Percentiles rank a stretch among this genome's conserved stretches.
These are phyloP conservation scores for Dianthus caryophyllus DNA, from an alignment of 148 eudicot species.

Conservation along the genomic window DNA sequence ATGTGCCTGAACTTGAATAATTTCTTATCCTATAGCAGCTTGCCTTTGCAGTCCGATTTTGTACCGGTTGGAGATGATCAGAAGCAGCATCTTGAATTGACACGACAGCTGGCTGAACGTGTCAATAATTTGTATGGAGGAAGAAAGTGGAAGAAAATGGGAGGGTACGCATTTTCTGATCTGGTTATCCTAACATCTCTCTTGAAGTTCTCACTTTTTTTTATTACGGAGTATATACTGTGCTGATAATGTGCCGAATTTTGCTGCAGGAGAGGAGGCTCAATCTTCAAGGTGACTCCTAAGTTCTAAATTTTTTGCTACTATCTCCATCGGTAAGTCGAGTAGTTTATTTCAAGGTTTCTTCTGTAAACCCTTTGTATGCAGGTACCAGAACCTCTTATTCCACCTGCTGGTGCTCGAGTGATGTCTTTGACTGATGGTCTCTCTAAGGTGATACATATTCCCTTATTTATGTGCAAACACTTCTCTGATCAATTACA, in stretches of 20 bases:
- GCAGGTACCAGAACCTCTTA: conserved; percentile 96
- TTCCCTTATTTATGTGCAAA: conserved; percentile 1
- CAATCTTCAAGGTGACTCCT: conserved; percentile 73
- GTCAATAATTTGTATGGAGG: conserved; percentile 90
- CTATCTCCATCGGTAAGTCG: conserved; percentile 6
- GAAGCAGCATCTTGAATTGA: conserved; percentile 95
- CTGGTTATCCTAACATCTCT: conserved; percentile 9
- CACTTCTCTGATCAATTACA: not conserved
- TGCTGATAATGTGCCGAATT: conserved; percentile 10
- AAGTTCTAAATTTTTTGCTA: not conserved
- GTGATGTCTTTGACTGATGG: conserved; percentile 99
- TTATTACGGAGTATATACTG: conserved; percentile 19
- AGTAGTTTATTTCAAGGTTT: conserved; percentile 10
- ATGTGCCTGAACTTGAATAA: conserved; percentile 50
- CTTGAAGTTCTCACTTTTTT: conserved; percentile 8
- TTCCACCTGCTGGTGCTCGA: conserved; percentile 96
- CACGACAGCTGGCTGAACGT: conserved; percentile 90
- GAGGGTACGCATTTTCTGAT: conserved; percentile 61
- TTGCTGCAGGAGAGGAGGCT: conserved; percentile 77
- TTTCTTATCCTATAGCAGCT: conserved; percentile 51
- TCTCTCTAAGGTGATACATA: conserved; percentile 61
- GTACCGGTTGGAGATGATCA: conserved; percentile 99
- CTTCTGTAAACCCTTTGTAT: conserved; percentile 13
- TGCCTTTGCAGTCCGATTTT: conserved; percentile 96
- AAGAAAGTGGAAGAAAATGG: conserved; percentile 98